Evolutionary conservation across 768 basidiomycete genomes (phyloP).

Genomic region (Dioszegia aurantiaca): DNA sequence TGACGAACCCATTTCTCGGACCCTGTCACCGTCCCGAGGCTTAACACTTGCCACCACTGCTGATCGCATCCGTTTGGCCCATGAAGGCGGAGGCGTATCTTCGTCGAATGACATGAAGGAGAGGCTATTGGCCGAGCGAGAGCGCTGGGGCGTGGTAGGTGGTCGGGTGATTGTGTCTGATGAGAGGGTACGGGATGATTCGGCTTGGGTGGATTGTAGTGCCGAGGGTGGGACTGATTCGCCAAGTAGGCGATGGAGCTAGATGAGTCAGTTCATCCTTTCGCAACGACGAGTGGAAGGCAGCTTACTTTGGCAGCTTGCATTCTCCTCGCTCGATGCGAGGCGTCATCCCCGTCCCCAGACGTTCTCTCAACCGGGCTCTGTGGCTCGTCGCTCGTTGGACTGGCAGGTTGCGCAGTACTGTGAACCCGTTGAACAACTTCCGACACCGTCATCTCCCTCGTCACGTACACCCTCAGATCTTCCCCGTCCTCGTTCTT

Average conservation of each 20-base stretch:
- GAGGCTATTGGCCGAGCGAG: constrained; percentile 11
- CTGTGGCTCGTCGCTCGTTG: neutral
- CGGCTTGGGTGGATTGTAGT: neutral
- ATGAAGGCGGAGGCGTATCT: constrained; percentile 1
- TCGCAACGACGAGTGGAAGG: neutral
- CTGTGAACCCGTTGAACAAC: neutral
- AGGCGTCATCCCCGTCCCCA: constrained; percentile 5
- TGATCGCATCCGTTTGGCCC: constrained; percentile 11
- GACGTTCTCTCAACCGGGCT: neutral
- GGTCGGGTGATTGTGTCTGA: neutral
- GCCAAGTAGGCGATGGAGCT: constrained; percentile 14
- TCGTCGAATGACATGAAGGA: constrained; percentile 20
- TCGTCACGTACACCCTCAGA: constrained; percentile 19
- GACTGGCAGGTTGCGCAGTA: no score
- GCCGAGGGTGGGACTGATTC: constrained; percentile 26
- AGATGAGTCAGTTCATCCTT: constrained; percentile 25
- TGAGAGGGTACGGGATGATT: constrained; percentile 10
- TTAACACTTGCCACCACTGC: constrained; percentile 4
- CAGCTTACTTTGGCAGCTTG: constrained; percentile 34
- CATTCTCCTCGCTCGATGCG: constrained; percentile 12
- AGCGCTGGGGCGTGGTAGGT: neutral
- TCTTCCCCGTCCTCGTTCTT: constrained; percentile 17
- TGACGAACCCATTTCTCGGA: neutral
- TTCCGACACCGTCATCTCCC: constrained; percentile 22
- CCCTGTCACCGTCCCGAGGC: neutral